Evolutionary conservation across 2,329 filamentous ascomycete genomes (phyloP), one percentile per base, ranked within the genome.

Genomic region (Monosporascus cannonballus): DNA sequence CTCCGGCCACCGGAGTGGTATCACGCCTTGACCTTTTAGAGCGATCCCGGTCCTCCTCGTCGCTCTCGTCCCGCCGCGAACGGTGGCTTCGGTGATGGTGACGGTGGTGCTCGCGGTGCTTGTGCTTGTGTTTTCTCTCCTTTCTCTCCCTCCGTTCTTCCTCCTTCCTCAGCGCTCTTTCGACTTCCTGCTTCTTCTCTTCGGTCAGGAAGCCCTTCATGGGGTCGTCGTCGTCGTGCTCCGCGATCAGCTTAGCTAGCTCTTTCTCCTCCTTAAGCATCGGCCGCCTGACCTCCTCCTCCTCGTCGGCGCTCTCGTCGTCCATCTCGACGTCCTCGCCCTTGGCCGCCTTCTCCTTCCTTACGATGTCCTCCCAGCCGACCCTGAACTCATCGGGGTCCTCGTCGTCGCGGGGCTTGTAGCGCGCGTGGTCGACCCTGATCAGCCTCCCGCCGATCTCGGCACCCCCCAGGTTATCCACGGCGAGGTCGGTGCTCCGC

Each of bases 201-300:
- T 93, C 83, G 49, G 96, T 84, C 58, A 97, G 68, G 63, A 89
- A 96, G 38, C 83, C 84, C 71, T 96, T 96, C 94, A 99, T 99
- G 0, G 94, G 94, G 68, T 99, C 94, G 56, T 97, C 93, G 24
- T 96, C 92, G 59, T 97, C 94, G 58, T 95, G 87, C 17, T 93
- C 85, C 51, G 81, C 75, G 50, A 95, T 83, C 52, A 97, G 69
- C 45, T 84, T 79, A 49, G 83, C 83, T 48, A 97, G 72, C 67
- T 97, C 92, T 51, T 76, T 75, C 72, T 97, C 92, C 66, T 96
- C 92, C 55, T 84, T 87, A 11, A 96, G 70, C 74, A 89, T 70
- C 2, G 86, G 86, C 53, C 88, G 74, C 50, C 51, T 52, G 20
- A 67, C 69, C 53, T 65, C 66, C 54, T 71, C 62, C 47, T 69